Conservation (phyloP, 2,329 filamentous ascomycete species). For the Seiridium unicorne region DNA sequence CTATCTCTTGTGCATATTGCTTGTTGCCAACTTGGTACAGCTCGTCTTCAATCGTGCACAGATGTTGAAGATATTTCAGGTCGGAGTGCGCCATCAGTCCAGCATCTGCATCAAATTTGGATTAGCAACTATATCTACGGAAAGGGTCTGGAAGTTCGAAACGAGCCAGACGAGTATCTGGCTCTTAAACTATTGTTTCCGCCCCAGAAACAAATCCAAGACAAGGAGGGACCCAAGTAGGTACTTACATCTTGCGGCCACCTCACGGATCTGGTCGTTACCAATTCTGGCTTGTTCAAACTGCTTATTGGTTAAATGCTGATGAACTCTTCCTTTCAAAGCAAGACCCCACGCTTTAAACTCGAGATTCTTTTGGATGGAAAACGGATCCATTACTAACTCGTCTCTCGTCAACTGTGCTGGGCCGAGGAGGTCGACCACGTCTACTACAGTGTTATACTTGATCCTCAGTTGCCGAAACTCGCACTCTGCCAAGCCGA, state of each 20-base stretch:
- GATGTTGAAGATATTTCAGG: not conserved
- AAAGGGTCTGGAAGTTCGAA: too few species aligned
- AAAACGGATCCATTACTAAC: not conserved
- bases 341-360: not conserved
- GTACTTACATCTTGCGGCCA: not conserved
- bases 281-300: not conserved
- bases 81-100: not conserved
- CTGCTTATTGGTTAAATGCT: not conserved
- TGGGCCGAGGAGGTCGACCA: not conserved
- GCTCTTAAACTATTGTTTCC: too few species aligned
- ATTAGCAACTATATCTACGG: too few species aligned
- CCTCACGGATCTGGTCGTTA: not conserved
- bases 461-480: not conserved
- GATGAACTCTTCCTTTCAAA: not conserved
- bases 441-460: not conserved
- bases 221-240: too few species aligned
- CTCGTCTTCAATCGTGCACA: not conserved
- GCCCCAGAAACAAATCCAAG: too few species aligned
- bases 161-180: too few species aligned
- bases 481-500: not conserved
- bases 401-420: not conserved
- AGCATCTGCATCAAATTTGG: not conserved
- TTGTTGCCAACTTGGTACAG: not conserved
- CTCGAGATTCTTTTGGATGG: not conserved
- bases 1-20: not conserved